phyloP scores from a whole-genome alignment of 441 rosid species.

The Kokia cookei region DNA sequence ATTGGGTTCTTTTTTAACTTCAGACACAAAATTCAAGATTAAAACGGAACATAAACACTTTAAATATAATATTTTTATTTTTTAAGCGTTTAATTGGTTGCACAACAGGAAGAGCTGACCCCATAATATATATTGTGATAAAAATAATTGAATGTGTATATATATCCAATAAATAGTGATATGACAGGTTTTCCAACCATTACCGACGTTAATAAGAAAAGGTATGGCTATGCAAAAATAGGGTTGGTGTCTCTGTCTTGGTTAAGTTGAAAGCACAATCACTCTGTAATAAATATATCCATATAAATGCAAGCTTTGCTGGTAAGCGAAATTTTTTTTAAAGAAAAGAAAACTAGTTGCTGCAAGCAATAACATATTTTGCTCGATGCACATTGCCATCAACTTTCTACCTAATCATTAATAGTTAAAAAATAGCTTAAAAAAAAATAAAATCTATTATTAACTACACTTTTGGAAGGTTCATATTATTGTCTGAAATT shows the following conservation, averaged over 20 bases:
- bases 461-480: slow-evolving; percentile 8
- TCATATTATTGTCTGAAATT: background rate
- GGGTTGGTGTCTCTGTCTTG: slow-evolving; percentile 7
- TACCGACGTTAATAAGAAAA: slow-evolving; percentile 12
- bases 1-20: background rate
- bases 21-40: background rate
- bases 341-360: background rate
- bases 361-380: background rate
- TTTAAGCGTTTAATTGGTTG: background rate
- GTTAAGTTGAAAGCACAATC: slow-evolving; percentile 5
- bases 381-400: background rate
- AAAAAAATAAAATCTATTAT: background rate
- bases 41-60: too few relatives aligned
- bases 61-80: too few relatives aligned
- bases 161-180: background rate
- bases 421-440: background rate
- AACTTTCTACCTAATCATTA: background rate
- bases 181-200: slow-evolving; percentile 24
- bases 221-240: slow-evolving; percentile 11
- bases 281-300: background rate
- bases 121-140: background rate
- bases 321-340: background rate
- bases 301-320: background rate
- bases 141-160: too few relatives aligned
- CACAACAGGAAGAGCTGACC: background rate